Conservation (phyloP, 1,139 yeast genomes). For the Saccharomyces uvarum region DNA sequence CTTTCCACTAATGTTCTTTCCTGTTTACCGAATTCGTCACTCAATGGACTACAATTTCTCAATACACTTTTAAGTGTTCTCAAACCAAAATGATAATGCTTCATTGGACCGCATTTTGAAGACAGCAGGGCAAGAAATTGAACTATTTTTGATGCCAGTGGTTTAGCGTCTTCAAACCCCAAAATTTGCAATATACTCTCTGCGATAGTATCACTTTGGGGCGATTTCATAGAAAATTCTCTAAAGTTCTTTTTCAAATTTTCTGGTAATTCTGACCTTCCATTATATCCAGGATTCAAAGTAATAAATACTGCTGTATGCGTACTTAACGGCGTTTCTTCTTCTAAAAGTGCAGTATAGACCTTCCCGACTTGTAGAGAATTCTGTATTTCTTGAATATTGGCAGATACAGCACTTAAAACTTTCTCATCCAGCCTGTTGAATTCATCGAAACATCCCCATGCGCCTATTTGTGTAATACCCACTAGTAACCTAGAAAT, state of each 20-base stretch:
- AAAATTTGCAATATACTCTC: constrained; percentile 67
- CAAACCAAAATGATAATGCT: constrained; percentile 89
- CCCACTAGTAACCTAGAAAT: constrained; percentile 76
- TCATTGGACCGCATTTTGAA: constrained; percentile 41
- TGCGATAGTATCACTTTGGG: constrained; percentile 64
- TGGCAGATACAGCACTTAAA: constrained; percentile 80
- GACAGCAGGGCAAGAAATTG: constrained; percentile 46
- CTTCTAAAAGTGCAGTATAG: constrained; percentile 45
- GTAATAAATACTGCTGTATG: constrained; percentile 79
- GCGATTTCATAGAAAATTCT: constrained; percentile 63
- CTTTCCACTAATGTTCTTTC: background rate
- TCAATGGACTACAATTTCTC: background rate
- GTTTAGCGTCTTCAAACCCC: constrained; percentile 50
- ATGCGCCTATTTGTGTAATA: constrained; percentile 77
- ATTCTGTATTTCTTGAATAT: constrained; percentile 62
- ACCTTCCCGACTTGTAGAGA: constrained; percentile 34
- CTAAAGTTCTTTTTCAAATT: constrained; percentile 75
- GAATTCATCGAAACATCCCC: constrained; percentile 97
- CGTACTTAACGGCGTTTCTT: constrained; percentile 37
- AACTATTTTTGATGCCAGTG: constrained; percentile 46
- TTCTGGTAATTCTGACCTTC: constrained; percentile 77
- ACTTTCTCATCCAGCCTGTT: constrained; percentile 68
- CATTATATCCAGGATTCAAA: constrained; percentile 86
- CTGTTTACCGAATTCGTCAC: background rate
- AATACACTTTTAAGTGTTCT: constrained; percentile 1